Conservation (phyloP, 2,329 filamentous ascomycete species). For the Talaromyces sp. region DNA sequence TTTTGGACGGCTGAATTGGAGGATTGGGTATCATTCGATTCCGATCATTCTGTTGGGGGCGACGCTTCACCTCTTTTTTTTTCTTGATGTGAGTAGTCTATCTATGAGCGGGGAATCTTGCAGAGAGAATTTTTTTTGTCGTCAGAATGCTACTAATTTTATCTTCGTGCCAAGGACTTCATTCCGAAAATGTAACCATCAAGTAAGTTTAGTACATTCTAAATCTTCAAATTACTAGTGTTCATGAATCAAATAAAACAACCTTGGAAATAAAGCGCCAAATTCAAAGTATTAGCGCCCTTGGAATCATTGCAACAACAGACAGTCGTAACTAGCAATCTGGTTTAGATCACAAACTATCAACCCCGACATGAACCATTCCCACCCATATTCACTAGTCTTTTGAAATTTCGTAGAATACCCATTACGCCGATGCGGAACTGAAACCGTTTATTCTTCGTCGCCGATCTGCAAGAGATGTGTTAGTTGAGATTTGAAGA, state of each 20-base stretch:
- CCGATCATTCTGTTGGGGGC: constrained; percentile 85
- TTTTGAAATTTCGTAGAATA: constrained; percentile 13
- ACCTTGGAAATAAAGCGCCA: background rate
- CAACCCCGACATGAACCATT: constrained; percentile 1
- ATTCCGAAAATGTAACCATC: background rate
- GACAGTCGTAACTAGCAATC: background rate
- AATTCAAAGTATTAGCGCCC: constrained; percentile 3
- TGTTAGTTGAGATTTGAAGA: background rate
- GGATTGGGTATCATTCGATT: constrained; percentile 71
- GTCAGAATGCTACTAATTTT: constrained; percentile 21
- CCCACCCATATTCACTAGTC: constrained; percentile 4
- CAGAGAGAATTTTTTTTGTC: no score
- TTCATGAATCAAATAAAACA: background rate
- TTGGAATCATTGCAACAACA: constrained; percentile 2
- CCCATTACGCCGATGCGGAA: constrained; percentile 20
- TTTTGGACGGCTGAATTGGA: background rate
- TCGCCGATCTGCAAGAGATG: constrained; percentile 59
- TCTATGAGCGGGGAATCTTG: no score
- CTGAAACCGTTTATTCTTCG: constrained; percentile 43
- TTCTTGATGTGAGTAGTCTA: constrained; percentile 50
- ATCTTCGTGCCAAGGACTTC: background rate
- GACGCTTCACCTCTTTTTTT: constrained; percentile 61
- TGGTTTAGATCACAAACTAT: background rate
- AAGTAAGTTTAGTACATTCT: background rate
- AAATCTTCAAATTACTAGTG: background rate